A percentile compares a stretch with the other conserved stretches of the same genome.
Evolutionary conservation across 2,329 filamentous ascomycete genomes (phyloP).

Genomic region (Basipetospora chlamydospora): DNA sequence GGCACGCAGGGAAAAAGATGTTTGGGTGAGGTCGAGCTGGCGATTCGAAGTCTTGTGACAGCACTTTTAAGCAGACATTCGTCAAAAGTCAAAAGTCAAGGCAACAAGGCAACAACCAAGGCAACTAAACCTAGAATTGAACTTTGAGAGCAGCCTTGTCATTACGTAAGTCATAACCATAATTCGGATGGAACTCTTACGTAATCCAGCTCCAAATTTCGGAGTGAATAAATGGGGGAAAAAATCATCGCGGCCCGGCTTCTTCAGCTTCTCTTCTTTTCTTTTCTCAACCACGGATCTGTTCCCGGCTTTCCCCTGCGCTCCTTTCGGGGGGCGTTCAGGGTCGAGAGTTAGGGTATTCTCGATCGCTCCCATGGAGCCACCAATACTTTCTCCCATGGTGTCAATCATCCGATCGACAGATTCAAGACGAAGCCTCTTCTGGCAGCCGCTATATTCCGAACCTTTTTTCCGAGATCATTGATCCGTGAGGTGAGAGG

Average conservation of each 20-base stretch:
- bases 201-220: too few relatives aligned
- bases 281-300: conserved; percentile 52
- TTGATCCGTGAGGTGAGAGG: conserved; percentile 78
- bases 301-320: conserved; percentile 70
- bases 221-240: too few relatives aligned
- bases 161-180: too few relatives aligned
- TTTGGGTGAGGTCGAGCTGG: too few relatives aligned
- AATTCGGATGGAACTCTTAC: too few relatives aligned
- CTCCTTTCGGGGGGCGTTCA: conserved; percentile 11
- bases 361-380: conserved; percentile 72
- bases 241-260: background rate
- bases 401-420: conserved; percentile 88
- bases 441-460: conserved; percentile 66
- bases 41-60: too few relatives aligned
- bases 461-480: conserved; percentile 77
- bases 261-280: conserved; percentile 17
- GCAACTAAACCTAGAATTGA: too few relatives aligned
- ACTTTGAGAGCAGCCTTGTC: too few relatives aligned
- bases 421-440: conserved; percentile 66
- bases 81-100: too few relatives aligned
- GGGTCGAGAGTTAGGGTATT: conserved; percentile 70
- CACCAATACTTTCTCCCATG: conserved; percentile 47
- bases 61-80: too few relatives aligned
- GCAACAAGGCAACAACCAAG: too few relatives aligned
- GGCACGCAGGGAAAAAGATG: too few relatives aligned